Evolutionary conservation across 1,284 basidiomycete genomes (phyloP).

Genomic region (Austroboletus novae-zelandiae): DNA sequence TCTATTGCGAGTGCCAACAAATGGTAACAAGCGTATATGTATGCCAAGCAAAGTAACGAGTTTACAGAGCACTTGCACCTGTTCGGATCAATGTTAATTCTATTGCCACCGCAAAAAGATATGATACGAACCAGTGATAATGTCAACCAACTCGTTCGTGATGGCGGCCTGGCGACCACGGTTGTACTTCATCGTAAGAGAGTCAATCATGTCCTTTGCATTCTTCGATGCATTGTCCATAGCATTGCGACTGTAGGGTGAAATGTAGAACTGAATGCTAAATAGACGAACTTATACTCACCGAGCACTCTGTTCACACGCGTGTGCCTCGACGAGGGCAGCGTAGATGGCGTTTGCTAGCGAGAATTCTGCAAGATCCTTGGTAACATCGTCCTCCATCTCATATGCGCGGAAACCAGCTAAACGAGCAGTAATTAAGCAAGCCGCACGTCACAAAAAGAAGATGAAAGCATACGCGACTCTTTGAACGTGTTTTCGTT

Average conservation of each 20-base stretch:
- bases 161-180: constrained; percentile 99
- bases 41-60: constrained; percentile 11
- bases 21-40: constrained; percentile 12
- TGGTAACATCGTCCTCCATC: constrained; percentile 93
- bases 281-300: constrained; percentile 32
- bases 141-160: constrained; percentile 93
- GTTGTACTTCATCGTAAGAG: constrained; percentile 93
- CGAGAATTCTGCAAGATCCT: constrained; percentile 94
- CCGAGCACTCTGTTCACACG: constrained; percentile 91
- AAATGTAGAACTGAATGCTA: constrained; percentile 12
- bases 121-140: constrained; percentile 73
- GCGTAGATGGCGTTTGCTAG: constrained; percentile 97
- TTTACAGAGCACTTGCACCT: constrained; percentile 46
- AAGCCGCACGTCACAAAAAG: background rate
- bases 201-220: constrained; percentile 87
- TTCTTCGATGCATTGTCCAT: constrained; percentile 99
- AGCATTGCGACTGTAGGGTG: constrained; percentile 76
- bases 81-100: constrained; percentile 1
- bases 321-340: constrained; percentile 93
- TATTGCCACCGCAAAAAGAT: background rate
- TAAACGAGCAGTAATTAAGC: constrained; percentile 24
- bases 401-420: constrained; percentile 91
- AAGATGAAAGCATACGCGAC: constrained; percentile 52
- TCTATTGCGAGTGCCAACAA: constrained; percentile 21
- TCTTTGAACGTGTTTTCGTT: constrained; percentile 78